Conservation (phyloP, 2,329 filamentous ascomycete genomes). For the Paecilomyces sp. region DNA sequence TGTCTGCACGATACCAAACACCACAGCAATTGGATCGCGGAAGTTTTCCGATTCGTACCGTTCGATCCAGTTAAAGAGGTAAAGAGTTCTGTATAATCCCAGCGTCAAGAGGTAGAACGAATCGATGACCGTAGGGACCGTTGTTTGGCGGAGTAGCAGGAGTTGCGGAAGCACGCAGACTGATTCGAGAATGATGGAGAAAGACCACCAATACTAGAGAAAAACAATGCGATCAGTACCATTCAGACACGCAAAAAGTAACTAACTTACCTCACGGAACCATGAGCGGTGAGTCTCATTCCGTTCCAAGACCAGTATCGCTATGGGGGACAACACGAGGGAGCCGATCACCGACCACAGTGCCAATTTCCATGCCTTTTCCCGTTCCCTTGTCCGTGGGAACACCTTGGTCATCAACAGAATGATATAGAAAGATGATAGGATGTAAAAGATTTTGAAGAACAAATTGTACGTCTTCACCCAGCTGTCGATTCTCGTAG, state of each 20-base stretch:
- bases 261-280: constrained; percentile 33
- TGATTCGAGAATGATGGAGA: constrained; percentile 87
- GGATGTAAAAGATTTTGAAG: constrained; percentile 85
- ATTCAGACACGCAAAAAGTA: not conserved
- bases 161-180: constrained; percentile 87
- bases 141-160: constrained; percentile 86
- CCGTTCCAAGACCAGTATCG: constrained; percentile 60
- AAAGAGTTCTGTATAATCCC: constrained; percentile 80
- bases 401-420: constrained; percentile 80
- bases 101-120: constrained; percentile 90
- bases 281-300: constrained; percentile 31
- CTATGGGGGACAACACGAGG: constrained; percentile 62
- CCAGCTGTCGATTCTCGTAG: constrained; percentile 17
- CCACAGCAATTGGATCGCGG: constrained; percentile 65
- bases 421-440: constrained; percentile 78
- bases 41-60: constrained; percentile 54
- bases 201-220: constrained; percentile 68
- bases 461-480: constrained; percentile 60
- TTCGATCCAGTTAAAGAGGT: constrained; percentile 85
- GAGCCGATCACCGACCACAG: constrained; percentile 60
- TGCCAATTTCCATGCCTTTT: constrained; percentile 90
- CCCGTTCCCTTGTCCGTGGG: constrained; percentile 79
- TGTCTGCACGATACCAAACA: constrained; percentile 86
- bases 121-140: constrained; percentile 89
- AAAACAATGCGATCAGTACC: not conserved